Conservation (phyloP, 768 basidiomycete genomes). For the Cystobasidiopsis lactophilus region DNA sequence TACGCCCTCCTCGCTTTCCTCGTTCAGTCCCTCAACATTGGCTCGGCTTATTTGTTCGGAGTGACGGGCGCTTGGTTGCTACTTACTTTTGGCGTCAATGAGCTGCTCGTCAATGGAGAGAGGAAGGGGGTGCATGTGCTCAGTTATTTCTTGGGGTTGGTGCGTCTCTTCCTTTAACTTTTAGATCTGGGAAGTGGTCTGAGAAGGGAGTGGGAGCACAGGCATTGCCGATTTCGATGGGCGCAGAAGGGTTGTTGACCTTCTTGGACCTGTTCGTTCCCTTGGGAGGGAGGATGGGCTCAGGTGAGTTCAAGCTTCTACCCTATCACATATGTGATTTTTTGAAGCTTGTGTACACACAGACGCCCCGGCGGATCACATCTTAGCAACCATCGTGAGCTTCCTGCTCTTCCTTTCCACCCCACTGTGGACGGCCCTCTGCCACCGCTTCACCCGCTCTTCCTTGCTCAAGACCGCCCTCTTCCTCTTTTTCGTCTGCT, state of each 20-base stretch:
- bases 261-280: slow-evolving; percentile 78
- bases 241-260: slow-evolving; percentile 32
- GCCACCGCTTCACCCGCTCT: slow-evolving; percentile 6
- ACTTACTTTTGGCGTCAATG: slow-evolving; percentile 36
- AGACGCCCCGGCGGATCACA: slow-evolving; percentile 65
- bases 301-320: too few relatives aligned
- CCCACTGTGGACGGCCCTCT: slow-evolving; percentile 41
- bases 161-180: too few relatives aligned
- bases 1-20: slow-evolving; percentile 36
- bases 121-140: slow-evolving; percentile 27
- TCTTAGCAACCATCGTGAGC: slow-evolving; percentile 58
- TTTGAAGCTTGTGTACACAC: slow-evolving; percentile 2
- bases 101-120: background rate
- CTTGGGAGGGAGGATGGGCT: slow-evolving; percentile 47
- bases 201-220: too few relatives aligned
- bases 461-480: slow-evolving; percentile 29
- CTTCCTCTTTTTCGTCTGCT: slow-evolving; percentile 31
- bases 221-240: background rate
- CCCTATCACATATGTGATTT: too few relatives aligned
- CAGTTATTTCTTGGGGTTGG: slow-evolving; percentile 42
- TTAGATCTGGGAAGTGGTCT: too few relatives aligned
- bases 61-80: slow-evolving; percentile 39
- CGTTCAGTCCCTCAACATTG: slow-evolving; percentile 43
- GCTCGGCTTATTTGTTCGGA: slow-evolving; percentile 56
- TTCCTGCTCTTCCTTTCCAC: slow-evolving; percentile 36